Base-by-base conservation (phyloP, 495 filamentous ascomycete species). In the Penicillium taxi region DNA sequence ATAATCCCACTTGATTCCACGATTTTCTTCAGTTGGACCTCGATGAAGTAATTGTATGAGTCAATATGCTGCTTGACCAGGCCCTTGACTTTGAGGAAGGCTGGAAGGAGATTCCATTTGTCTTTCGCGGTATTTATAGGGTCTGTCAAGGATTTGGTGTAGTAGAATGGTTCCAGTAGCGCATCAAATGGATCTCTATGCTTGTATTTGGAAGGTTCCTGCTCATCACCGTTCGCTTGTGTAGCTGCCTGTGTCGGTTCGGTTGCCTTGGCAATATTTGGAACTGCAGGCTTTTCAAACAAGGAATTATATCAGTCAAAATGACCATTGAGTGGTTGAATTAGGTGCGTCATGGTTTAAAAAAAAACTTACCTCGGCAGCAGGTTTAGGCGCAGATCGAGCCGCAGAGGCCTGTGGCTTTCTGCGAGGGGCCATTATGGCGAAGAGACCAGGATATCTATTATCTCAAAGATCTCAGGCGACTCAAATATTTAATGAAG, bases 51-150 rank as follows among this genome's bases (percentile, higher is more conserved):
- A 63, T 99, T 94, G 73, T 84, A 99, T 20, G 91, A 96, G 64
- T 99, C 93, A 60, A 96, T 90, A 59, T 99, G 91, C 60, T 95
- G 88, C 62, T 94, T 94, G 30, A 94, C 86, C 39, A 95, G 62
- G 24, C 88, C 91, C 59, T 99, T 99, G 50, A 95, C 88, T 55
- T 95, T 95, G 32, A 99, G 69, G 53, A 96, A 99, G 3, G 91
- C 90, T 0, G 91, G 93, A 12, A 99, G 67, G 16, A 99, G 67
- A 54, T 96, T 96, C 79, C 86, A 96, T 70, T 96, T 96, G 63
- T 96, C 89, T 42, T 72, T 72, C 2, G 82, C 88, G n/a, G 93
- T 94, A 25, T 85, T 78, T 52, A 99, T 94, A 0, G 89, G 85
- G 43, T 96, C 91, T 0, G 86, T 94, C 35, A 96, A 64, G 34